phyloP scores from a whole-genome alignment of 2,329 filamentous ascomycete species.

The Sarocladium kiliense region DNA sequence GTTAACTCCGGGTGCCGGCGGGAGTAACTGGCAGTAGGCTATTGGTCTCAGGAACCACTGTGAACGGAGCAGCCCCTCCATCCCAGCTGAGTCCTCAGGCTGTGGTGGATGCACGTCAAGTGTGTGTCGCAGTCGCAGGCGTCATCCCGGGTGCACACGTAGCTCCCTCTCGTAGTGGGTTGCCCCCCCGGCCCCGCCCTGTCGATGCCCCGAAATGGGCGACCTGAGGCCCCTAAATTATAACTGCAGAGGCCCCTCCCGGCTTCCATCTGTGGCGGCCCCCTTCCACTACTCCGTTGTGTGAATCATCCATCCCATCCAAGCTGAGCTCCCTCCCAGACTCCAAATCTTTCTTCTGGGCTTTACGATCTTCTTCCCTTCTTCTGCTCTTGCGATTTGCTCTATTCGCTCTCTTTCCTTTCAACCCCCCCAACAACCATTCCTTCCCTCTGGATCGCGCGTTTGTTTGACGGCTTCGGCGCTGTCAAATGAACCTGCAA shows the following conservation, averaged over 20 bases:
- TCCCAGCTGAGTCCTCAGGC: slow-evolving; percentile 6
- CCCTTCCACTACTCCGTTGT: slow-evolving; percentile 6
- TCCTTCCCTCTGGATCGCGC: slow-evolving; percentile 49
- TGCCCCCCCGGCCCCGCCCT: slow-evolving; percentile 9
- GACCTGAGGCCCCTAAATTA: slow-evolving; percentile 6
- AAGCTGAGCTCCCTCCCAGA: slow-evolving; percentile 1
- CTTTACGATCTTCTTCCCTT: neutral
- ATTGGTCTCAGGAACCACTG: neutral
- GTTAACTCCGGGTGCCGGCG: neutral
- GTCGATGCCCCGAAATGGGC: slow-evolving; percentile 8
- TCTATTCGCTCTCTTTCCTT: slow-evolving; percentile 15
- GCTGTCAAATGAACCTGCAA: slow-evolving; percentile 99
- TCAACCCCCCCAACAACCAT: slow-evolving; percentile 13
- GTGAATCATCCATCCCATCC: slow-evolving; percentile 6
- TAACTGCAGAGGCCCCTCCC: neutral
- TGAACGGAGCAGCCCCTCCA: neutral
- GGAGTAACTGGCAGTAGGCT: neutral
- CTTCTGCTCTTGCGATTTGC: slow-evolving; percentile 9
- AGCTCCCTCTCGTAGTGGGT: neutral
- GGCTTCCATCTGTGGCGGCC: slow-evolving; percentile 7
- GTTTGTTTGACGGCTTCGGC: slow-evolving; percentile 79
- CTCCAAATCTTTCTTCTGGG: slow-evolving; percentile 2
- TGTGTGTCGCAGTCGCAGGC: neutral
- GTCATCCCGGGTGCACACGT: slow-evolving; percentile 8
- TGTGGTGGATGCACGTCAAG: neutral